A percentile compares a stretch with the other conserved stretches of the same genome.
Conservation (phyloP, 75 land plant species). For the Gnetum montanum region DNA sequence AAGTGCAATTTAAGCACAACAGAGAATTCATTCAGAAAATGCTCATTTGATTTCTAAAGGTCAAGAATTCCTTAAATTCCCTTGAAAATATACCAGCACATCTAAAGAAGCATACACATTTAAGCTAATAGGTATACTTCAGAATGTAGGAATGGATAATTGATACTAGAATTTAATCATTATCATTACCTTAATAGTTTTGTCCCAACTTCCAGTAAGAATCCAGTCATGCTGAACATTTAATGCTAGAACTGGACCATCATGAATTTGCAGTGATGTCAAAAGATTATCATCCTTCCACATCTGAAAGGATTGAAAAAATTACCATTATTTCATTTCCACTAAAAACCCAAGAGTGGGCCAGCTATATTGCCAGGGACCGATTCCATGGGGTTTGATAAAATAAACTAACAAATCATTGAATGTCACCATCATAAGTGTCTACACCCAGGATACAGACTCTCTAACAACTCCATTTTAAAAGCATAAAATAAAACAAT, state of each 20-base stretch:
- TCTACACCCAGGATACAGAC: too few species aligned
- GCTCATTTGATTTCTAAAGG: background rate
- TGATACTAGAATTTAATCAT: background rate
- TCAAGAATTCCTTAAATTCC: background rate
- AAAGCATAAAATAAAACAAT: too few species aligned
- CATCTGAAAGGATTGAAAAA: too few species aligned
- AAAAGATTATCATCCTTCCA: conserved; percentile 44
- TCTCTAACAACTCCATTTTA: too few species aligned
- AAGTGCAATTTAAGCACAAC: background rate
- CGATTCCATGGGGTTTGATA: too few species aligned
- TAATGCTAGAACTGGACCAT: conserved; percentile 30
- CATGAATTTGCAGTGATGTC: conserved; percentile 23
- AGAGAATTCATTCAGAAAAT: background rate
- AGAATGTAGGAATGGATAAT: background rate
- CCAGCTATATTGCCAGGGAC: too few species aligned
- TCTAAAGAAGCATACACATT: background rate
- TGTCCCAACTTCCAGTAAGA: conserved; percentile 54
- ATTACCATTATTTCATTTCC: too few species aligned
- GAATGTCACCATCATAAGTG: too few species aligned
- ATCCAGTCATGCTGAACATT: conserved; percentile 25
- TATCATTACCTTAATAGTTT: conserved; percentile 18
- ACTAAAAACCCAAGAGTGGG: too few species aligned
- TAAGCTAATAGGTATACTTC: background rate
- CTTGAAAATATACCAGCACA: background rate
- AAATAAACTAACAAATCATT: too few species aligned